A percentile compares a stretch with the other conserved stretches of the same genome.
phyloP scores from a whole-genome alignment of 768 basidiomycete genomes.

The Rhizopogon sp. region DNA sequence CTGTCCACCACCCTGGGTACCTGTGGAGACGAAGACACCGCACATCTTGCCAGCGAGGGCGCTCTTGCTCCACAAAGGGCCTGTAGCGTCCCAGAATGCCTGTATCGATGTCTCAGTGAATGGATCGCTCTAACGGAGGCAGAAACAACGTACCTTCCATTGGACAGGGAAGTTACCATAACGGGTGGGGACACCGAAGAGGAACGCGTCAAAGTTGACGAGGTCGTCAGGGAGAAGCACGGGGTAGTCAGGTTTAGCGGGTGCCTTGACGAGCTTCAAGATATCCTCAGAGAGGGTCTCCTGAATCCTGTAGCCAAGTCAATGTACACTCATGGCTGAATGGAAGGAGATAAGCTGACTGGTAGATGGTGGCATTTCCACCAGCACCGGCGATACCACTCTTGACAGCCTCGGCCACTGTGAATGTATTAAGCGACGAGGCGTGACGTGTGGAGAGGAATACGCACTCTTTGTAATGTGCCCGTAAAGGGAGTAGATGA shows the following conservation, averaged over 20 bases:
- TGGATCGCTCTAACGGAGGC: background rate
- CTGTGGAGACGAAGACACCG: slow-evolving; percentile 41
- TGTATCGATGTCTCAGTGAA: slow-evolving; percentile 21
- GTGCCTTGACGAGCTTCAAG: slow-evolving; percentile 63
- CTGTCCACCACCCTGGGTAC: slow-evolving; percentile 45
- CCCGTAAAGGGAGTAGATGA: slow-evolving; percentile 49
- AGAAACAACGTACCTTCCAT: slow-evolving; percentile 45
- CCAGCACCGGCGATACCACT: slow-evolving; percentile 37
- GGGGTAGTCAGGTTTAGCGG: slow-evolving; percentile 69
- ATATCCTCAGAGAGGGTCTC: slow-evolving; percentile 79
- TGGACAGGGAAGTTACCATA: slow-evolving; percentile 44
- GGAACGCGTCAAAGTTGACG: slow-evolving; percentile 30
- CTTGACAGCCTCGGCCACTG: slow-evolving; percentile 33
- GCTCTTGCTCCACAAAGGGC: slow-evolving; percentile 39
- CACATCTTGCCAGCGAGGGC: slow-evolving; percentile 43
- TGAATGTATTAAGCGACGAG: background rate
- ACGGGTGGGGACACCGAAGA: slow-evolving; percentile 40
- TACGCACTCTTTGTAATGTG: slow-evolving; percentile 41
- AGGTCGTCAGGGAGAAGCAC: slow-evolving; percentile 10
- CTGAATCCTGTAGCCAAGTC: slow-evolving; percentile 45
- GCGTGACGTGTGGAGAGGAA: background rate
- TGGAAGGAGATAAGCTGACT: slow-evolving; percentile 28
- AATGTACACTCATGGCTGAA: background rate
- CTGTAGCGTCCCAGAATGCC: slow-evolving; percentile 48
- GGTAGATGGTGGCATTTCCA: slow-evolving; percentile 40